Percentiles rank a stretch among this genome's conserved stretches.
Conservation (phyloP, 2,329 filamentous ascomycete genomes). For the Parascedosporium putredinis region DNA sequence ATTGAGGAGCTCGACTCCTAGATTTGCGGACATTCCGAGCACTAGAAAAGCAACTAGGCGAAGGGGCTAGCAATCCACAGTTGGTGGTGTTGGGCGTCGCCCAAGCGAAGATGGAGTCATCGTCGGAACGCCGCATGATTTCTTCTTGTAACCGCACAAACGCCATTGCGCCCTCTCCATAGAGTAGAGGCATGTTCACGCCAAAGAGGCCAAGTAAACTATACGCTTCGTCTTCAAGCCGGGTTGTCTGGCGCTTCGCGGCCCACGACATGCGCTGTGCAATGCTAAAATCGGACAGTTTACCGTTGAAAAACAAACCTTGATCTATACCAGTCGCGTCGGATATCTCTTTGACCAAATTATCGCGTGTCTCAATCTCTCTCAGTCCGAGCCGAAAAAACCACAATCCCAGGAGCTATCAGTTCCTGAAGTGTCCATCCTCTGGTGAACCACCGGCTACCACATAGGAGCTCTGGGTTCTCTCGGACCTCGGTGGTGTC, state of each 20-base stretch:
- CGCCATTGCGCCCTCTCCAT: constrained; percentile 12
- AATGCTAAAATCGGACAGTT: constrained; percentile 9
- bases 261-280: constrained; percentile 18
- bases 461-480: background rate
- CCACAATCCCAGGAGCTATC: constrained; percentile 30
- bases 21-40: background rate
- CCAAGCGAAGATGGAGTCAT: constrained; percentile 17
- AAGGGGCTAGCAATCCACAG: constrained; percentile 4
- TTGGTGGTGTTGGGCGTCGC: background rate
- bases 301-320: constrained; percentile 2
- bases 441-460: constrained; percentile 26
- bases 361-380: constrained; percentile 14
- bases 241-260: constrained; percentile 14
- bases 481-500: background rate
- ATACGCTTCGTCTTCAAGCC: constrained; percentile 17
- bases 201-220: constrained; percentile 16
- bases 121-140: constrained; percentile 13
- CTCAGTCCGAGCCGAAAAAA: constrained; percentile 21
- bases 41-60: background rate
- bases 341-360: constrained; percentile 11
- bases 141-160: constrained; percentile 16
- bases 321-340: constrained; percentile 4
- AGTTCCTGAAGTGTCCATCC: constrained; percentile 58
- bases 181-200: constrained; percentile 18
- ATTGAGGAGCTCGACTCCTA: background rate